These are phyloP conservation scores for Cladosporium austrohemisphaericum DNA, from an alignment of 2,329 filamentous ascomycete genomes.

Conservation along the genomic window DNA sequence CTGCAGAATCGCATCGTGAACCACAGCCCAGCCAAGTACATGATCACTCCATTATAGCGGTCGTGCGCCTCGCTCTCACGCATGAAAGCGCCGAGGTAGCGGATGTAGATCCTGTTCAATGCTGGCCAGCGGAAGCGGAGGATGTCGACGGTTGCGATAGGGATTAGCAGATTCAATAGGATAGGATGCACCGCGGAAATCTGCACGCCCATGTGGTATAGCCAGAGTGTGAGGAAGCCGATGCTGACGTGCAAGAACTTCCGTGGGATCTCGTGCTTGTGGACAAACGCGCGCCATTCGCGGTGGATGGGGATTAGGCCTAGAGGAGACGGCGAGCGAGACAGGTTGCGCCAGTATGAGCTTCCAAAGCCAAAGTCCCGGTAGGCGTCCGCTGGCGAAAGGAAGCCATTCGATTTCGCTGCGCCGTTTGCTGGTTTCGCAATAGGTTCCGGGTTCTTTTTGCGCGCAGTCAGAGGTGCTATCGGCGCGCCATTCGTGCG, in stretches of 20 bases:
- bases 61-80: slow-evolving; percentile 84
- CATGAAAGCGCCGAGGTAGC: slow-evolving; percentile 83
- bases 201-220: slow-evolving; percentile 78
- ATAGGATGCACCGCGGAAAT: slow-evolving; percentile 75
- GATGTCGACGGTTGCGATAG: slow-evolving; percentile 77
- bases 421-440: slow-evolving; percentile 20
- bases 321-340: slow-evolving; percentile 84
- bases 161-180: slow-evolving; percentile 74
- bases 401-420: slow-evolving; percentile 25
- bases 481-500: slow-evolving; percentile 25
- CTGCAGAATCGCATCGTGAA: slow-evolving; percentile 80
- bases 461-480: slow-evolving; percentile 12
- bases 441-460: slow-evolving; percentile 33
- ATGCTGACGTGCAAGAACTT: slow-evolving; percentile 94
- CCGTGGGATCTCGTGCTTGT: slow-evolving; percentile 94
- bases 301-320: slow-evolving; percentile 93
- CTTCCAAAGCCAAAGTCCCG: slow-evolving; percentile 57
- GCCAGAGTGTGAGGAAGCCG: slow-evolving; percentile 83
- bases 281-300: slow-evolving; percentile 82
- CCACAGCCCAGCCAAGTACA: slow-evolving; percentile 90
- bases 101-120: slow-evolving; percentile 85
- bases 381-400: slow-evolving; percentile 30
- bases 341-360: slow-evolving; percentile 82
- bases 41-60: slow-evolving; percentile 95
- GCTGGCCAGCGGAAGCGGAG: slow-evolving; percentile 76